A percentile compares a stretch with the other conserved stretches of the same genome.
Conservation (phyloP, 129 eudicot genomes). For the Tanacetum coccineum region DNA sequence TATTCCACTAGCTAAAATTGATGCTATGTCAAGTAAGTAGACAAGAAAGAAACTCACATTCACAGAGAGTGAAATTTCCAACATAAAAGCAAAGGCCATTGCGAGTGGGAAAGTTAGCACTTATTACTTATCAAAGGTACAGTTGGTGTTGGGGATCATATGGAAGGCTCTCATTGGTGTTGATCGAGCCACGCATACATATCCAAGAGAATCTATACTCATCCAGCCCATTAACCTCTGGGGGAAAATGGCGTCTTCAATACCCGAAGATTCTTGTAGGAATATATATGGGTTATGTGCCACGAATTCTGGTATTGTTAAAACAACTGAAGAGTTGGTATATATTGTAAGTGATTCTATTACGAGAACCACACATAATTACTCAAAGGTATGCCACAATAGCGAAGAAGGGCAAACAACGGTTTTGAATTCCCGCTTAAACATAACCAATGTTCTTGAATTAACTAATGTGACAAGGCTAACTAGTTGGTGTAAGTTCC, state of each 20-base stretch:
- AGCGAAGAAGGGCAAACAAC: constrained; percentile 14
- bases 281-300: constrained; percentile 9
- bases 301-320: neutral
- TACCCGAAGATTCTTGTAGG: constrained; percentile 22
- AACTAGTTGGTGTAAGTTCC: constrained; percentile 26
- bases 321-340: neutral
- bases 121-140: constrained; percentile 12
- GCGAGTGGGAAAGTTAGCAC: neutral
- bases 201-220: constrained; percentile 6
- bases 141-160: constrained; percentile 14
- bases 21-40: neutral
- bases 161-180: constrained; percentile 19
- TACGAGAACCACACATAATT: neutral
- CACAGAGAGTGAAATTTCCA: constrained; percentile 5
- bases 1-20: neutral
- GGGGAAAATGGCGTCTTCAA: constrained; percentile 20
- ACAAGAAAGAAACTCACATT: constrained; percentile 13
- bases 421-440: constrained; percentile 16
- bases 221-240: constrained; percentile 20
- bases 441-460: neutral
- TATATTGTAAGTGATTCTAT: constrained; percentile 1
- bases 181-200: constrained; percentile 12
- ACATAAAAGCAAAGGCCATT: neutral
- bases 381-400: constrained; percentile 10
- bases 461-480: neutral